These are phyloP conservation scores for Symbiotaphrina buchneri DNA, from an alignment of 495 filamentous ascomycete species.

Conservation along the genomic window DNA sequence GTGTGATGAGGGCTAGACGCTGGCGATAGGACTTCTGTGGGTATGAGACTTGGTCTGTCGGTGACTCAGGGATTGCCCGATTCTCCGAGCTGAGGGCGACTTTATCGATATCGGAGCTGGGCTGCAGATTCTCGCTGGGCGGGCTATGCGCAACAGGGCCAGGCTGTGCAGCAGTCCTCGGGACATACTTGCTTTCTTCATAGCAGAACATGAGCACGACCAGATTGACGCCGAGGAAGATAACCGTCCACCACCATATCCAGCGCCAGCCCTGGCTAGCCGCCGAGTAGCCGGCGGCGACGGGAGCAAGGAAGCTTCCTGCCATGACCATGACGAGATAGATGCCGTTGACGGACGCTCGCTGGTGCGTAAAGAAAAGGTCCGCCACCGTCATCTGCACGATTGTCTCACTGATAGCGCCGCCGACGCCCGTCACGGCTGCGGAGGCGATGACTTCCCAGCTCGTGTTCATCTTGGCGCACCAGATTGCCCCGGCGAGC, in stretches of 20 bases:
- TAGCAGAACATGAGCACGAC: constrained; percentile 16
- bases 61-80: no score
- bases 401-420: constrained; percentile 18
- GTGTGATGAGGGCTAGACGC: no score
- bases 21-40: no score
- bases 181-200: constrained; percentile 23
- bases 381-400: constrained; percentile 24
- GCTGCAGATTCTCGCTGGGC: no score
- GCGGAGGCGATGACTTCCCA: constrained; percentile 15
- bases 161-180: no score
- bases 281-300: constrained; percentile 22
- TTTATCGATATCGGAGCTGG: no score
- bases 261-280: constrained; percentile 23
- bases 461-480: constrained; percentile 12
- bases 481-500: constrained; percentile 17
- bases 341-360: constrained; percentile 17
- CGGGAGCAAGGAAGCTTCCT: constrained; percentile 16
- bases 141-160: no score
- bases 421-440: constrained; percentile 13
- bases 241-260: constrained; percentile 27
- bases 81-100: no score
- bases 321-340: constrained; percentile 14
- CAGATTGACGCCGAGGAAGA: constrained; percentile 18
- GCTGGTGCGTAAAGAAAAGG: constrained; percentile 25
- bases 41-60: no score